Conservation (phyloP, 2,329 filamentous ascomycete genomes). For the Neopestalotiopsis rosae region DNA sequence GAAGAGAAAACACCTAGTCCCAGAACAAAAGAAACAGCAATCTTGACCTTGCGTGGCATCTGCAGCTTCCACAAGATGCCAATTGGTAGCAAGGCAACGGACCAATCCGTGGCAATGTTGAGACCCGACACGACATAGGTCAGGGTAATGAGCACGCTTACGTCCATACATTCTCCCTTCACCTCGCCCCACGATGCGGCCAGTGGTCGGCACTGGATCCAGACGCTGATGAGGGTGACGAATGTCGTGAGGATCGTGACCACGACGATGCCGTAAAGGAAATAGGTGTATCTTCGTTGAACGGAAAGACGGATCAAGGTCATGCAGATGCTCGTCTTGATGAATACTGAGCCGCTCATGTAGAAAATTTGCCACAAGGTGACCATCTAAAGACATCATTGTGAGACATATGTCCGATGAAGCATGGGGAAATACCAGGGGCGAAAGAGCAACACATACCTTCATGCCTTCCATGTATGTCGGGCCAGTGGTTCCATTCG, state of each 20-base stretch:
- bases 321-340: slow-evolving; percentile 26
- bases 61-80: slow-evolving; percentile 20
- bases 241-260: slow-evolving; percentile 18
- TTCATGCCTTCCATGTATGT: slow-evolving; percentile 6
- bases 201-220: slow-evolving; percentile 23
- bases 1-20: slow-evolving; percentile 21
- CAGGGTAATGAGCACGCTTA: slow-evolving; percentile 19
- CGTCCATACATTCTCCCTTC: slow-evolving; percentile 12
- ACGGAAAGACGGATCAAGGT: slow-evolving; percentile 24
- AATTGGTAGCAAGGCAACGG: slow-evolving; percentile 17
- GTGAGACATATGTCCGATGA: not conserved
- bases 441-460: not conserved
- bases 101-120: slow-evolving; percentile 18
- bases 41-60: slow-evolving; percentile 20
- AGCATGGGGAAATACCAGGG: not conserved
- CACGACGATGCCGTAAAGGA: slow-evolving; percentile 22
- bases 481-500: not conserved
- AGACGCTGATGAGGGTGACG: slow-evolving; percentile 20
- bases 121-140: slow-evolving; percentile 25
- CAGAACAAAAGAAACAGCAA: slow-evolving; percentile 17
- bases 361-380: slow-evolving; percentile 27
- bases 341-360: slow-evolving; percentile 23
- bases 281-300: slow-evolving; percentile 17
- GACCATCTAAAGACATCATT: not conserved
- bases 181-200: slow-evolving; percentile 22